phyloP scores from a whole-genome alignment of 805 yeast species.

The Lachancea mirantina region DNA sequence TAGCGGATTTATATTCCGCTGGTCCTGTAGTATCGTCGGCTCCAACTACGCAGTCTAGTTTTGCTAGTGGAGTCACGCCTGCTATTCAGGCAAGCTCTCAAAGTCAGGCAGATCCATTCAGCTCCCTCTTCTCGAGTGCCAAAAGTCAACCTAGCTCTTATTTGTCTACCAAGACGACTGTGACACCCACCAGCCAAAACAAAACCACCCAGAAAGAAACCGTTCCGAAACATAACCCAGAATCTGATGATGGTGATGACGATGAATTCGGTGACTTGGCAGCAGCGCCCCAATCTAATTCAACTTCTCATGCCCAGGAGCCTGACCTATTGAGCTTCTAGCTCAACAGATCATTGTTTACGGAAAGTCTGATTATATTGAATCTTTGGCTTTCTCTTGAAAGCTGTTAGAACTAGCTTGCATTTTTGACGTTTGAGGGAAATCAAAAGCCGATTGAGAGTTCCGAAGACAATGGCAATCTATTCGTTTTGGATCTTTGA shows the following conservation, averaged over 20 bases:
- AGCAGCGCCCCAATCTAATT: slow-evolving; percentile 9
- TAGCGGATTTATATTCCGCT: slow-evolving; percentile 3
- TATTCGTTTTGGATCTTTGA: slow-evolving; percentile 88
- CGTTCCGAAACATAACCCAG: neutral
- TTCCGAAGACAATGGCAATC: slow-evolving; percentile 46
- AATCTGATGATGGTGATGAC: slow-evolving; percentile 23
- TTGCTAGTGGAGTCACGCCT: slow-evolving; percentile 2
- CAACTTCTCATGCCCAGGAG: slow-evolving; percentile 16
- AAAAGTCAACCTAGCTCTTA: slow-evolving; percentile 37
- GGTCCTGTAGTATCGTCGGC: slow-evolving; percentile 14
- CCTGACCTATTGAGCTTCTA: slow-evolving; percentile 29
- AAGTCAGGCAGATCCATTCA: slow-evolving; percentile 58
- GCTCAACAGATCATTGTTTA: slow-evolving; percentile 3
- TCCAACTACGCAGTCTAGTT: slow-evolving; percentile 13
- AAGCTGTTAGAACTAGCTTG: no score
- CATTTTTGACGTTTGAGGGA: no score
- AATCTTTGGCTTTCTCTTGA: no score
- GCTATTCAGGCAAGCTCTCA: slow-evolving; percentile 35
- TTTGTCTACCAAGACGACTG: slow-evolving; percentile 1
- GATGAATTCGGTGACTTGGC: slow-evolving; percentile 32
- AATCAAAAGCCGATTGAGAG: no score
- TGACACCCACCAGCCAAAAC: neutral
- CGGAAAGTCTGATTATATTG: no score
- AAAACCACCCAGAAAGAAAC: neutral
- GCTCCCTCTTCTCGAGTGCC: slow-evolving; percentile 61